Evolutionary conservation across 176 grass and related monocot species (phyloP), one percentile per base, ranked within the genome.

Genomic region (Musa itinerans): DNA sequence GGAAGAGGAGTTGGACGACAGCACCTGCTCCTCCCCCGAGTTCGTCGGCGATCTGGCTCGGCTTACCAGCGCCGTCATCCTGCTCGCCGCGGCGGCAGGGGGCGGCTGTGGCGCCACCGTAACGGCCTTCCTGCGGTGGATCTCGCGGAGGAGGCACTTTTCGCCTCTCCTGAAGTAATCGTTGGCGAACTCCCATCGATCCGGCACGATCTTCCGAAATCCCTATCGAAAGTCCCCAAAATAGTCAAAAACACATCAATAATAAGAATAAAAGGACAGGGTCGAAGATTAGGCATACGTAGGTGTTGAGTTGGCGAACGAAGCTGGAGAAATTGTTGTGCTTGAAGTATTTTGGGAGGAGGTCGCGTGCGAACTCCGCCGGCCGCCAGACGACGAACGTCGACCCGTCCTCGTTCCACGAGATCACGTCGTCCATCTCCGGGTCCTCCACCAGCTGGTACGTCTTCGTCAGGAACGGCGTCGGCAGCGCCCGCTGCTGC

Each of bases 271-370:
- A 56, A 57, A 25, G 16, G n/a, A 26, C 15, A 11, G 10, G 8
- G n/a, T 20, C 8, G 34, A 43, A 43, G 34, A 51, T 21, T 10
- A 4, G 9, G 20, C 72, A 2, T 25, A 98, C 94, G 34, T 99
- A 99, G 78, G 90, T 99, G 76, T 99, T 99, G 78, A 99, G 90
- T 74, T 99, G 95, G 10, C 95, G 88, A 17, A 99, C 90, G 73
- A 99, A 99, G 80, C 90, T 94, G 82, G 95, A 99, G 88, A 99
- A 99, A 54, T 99, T 99, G 52, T 94, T 99, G 82, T 99, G 95
- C 90, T 99, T 99, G 90, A 99, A 99, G 78, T 91, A 92, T 66
- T 89, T 93, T 0, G 95, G 95, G 2, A 99, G 88, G 65, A 99
- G 84, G 81, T 99, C 95, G 4, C 90, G 76, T 1, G 95, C 90